phyloP scores from a whole-genome alignment of 345 rosid genomes.

The Rhizophora mangle region DNA sequence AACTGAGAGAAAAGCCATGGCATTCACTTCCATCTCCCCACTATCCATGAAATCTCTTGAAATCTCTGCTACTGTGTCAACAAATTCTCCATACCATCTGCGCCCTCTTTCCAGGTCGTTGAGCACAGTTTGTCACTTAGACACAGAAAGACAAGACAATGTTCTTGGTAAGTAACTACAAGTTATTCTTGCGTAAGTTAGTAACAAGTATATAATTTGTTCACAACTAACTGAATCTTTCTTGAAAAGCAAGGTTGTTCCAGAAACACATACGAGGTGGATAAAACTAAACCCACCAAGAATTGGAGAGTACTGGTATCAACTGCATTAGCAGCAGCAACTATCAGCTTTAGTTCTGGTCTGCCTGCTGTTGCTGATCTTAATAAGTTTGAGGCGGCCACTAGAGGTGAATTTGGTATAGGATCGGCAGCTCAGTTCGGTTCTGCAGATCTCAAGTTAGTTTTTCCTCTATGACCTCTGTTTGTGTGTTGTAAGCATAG shows the following conservation, averaged over 20 bases:
- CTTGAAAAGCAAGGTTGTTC: conserved; percentile 53
- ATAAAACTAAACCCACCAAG: conserved; percentile 25
- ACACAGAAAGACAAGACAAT: conserved; percentile 17
- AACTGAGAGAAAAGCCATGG: conserved; percentile 24
- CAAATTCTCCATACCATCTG: conserved; percentile 10
- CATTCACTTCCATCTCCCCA: conserved; percentile 34
- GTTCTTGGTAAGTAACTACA: conserved; percentile 27
- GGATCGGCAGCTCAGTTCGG: conserved; percentile 94
- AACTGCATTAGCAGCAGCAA: conserved; percentile 59
- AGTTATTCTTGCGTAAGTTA: background rate
- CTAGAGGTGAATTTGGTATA: conserved; percentile 82
- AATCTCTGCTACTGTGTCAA: conserved; percentile 12
- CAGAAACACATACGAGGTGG: conserved; percentile 17
- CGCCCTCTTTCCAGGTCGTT: conserved; percentile 25
- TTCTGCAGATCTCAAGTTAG: conserved; percentile 75
- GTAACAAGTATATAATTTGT: background rate
- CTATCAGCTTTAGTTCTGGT: conserved; percentile 46
- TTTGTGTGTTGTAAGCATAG: background rate
- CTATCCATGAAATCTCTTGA: conserved; percentile 25
- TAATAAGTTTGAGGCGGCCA: conserved; percentile 79
- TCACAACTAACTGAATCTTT: conserved; percentile 21
- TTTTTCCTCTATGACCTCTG: background rate
- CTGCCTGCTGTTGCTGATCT: conserved; percentile 76
- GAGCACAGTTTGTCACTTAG: conserved; percentile 20
- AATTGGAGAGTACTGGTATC: conserved; percentile 58